A percentile compares a stretch with the other conserved stretches of the same genome.
Evolutionary conservation across 2,329 filamentous ascomycete species (phyloP).

Genomic region (Aureobasidium sp.): DNA sequence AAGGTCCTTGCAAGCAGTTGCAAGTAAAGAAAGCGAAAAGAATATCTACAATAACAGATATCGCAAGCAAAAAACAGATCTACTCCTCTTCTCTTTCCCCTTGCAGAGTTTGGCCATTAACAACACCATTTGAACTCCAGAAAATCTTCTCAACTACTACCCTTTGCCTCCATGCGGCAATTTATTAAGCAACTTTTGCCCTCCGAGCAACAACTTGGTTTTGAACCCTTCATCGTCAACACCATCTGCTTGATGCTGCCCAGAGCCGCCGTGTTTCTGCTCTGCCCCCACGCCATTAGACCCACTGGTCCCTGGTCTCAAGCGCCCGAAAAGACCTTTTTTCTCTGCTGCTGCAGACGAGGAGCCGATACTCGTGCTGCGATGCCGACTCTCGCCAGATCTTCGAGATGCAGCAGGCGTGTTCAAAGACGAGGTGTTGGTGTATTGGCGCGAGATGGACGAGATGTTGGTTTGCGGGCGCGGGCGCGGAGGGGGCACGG

Average conservation of each 20-base stretch:
- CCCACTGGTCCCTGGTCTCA: neutral
- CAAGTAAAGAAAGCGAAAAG: too few relatives aligned
- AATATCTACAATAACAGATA: too few relatives aligned
- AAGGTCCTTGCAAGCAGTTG: too few relatives aligned
- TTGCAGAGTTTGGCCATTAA: too few relatives aligned
- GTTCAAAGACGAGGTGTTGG: neutral
- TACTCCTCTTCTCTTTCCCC: too few relatives aligned
- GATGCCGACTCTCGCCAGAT: neutral
- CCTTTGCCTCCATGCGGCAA: conserved; percentile 20
- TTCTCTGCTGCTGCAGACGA: neutral
- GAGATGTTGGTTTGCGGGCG: neutral
- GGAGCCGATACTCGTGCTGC: neutral
- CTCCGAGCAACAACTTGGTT: conserved; percentile 35
- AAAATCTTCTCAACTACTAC: neutral
- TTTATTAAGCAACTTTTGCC: conserved; percentile 36
- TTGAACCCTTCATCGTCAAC: conserved; percentile 29
- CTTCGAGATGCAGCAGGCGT: neutral
- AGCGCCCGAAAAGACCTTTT: neutral
- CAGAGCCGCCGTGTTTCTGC: neutral
- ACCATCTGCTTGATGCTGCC: neutral
- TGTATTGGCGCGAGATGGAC: neutral
- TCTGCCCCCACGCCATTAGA: neutral
- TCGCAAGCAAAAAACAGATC: too few relatives aligned
- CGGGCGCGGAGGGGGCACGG: neutral
- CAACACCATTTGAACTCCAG: too few relatives aligned